Conservation (phyloP, 805 yeast species). For the Saturnispora diversa region DNA sequence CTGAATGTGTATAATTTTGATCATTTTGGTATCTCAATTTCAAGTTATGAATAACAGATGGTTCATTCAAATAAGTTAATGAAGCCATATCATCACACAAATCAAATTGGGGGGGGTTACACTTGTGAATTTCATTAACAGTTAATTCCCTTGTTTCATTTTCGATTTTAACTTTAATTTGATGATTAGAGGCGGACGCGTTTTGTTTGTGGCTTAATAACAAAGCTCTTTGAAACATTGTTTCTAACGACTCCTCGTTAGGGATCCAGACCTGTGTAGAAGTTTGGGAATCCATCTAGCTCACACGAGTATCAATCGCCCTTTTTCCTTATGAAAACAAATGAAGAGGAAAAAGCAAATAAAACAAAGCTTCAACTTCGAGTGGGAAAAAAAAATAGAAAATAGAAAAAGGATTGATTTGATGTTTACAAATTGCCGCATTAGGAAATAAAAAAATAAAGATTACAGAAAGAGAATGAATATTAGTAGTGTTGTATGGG, state of each 20-base stretch:
- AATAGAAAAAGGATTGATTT: background rate
- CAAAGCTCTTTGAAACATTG: conserved; percentile 54
- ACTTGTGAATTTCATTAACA: conserved; percentile 43
- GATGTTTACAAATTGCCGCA: conserved; percentile 10
- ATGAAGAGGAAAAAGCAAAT: background rate
- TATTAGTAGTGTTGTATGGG: too few species aligned
- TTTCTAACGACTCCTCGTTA: conserved; percentile 31
- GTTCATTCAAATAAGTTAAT: conserved; percentile 86
- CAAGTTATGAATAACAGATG: conserved; percentile 85
- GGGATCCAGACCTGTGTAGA: conserved; percentile 74
- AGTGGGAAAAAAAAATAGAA: background rate
- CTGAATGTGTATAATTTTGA: conserved; percentile 86
- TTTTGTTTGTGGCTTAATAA: conserved; percentile 37
- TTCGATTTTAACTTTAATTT: conserved; percentile 27
- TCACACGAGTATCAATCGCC: too few species aligned
- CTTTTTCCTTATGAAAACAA: too few species aligned
- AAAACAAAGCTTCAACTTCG: background rate
- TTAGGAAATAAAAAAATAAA: conserved; percentile 5
- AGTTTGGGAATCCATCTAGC: too few species aligned
- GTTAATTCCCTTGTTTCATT: conserved; percentile 16
- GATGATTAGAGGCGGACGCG: conserved; percentile 19
- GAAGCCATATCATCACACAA: conserved; percentile 94
- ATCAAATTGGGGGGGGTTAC: conserved; percentile 87
- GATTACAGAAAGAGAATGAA: conserved; percentile 3
- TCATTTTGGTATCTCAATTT: conserved; percentile 70